phyloP scores from a whole-genome alignment of 164 flowering plant genomes.

The Platanus orientalis region DNA sequence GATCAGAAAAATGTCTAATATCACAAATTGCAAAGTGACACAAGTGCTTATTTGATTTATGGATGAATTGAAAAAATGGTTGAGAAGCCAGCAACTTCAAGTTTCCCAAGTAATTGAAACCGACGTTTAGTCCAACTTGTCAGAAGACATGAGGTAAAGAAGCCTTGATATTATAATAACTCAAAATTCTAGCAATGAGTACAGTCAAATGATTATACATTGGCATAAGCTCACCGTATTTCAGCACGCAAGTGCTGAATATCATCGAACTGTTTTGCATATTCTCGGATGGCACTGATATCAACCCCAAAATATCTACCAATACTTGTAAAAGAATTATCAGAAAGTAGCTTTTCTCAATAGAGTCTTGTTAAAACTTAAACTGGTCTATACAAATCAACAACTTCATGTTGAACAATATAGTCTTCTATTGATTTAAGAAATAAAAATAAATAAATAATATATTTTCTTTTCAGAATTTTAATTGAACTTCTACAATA shows the following conservation, averaged over 20 bases:
- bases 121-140: too few species aligned
- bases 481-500: neutral
- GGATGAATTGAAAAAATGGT: too few species aligned
- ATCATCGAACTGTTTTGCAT: conserved; percentile 59
- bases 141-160: neutral
- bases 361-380: neutral
- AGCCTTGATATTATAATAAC: neutral
- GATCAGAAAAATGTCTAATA: too few species aligned
- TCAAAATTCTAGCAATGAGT: neutral
- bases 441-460: conserved; percentile 1
- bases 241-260: conserved; percentile 85
- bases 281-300: conserved; percentile 64
- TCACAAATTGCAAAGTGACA: too few species aligned
- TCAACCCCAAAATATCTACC: conserved; percentile 86
- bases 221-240: conserved; percentile 59
- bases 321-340: conserved; percentile 34
- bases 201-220: neutral
- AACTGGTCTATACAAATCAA: neutral
- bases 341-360: neutral
- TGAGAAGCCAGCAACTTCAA: too few species aligned
- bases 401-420: conserved; percentile 1
- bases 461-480: neutral
- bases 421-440: neutral
- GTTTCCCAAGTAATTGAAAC: too few species aligned
- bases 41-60: too few species aligned